These are phyloP conservation scores for Suillus americanus DNA, from an alignment of 768 basidiomycete genomes.

Conservation along the genomic window DNA sequence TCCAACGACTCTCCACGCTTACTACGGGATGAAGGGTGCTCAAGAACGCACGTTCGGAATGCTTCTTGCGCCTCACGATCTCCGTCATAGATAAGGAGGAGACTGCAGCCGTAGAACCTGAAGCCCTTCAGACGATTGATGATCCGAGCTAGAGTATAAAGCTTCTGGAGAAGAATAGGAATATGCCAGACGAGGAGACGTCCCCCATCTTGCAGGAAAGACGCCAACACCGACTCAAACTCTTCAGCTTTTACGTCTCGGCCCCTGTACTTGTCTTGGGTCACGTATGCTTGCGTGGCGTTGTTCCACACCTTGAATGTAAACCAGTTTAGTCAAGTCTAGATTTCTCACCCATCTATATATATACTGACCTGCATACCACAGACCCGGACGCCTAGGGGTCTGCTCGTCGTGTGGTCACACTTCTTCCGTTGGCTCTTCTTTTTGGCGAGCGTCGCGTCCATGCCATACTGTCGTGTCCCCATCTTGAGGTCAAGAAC, in stretches of 20 bases:
- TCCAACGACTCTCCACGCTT: slow-evolving; percentile 81
- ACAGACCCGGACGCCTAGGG: slow-evolving; percentile 89
- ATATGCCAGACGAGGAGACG: slow-evolving; percentile 88
- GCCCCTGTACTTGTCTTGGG: slow-evolving; percentile 96
- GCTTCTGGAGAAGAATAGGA: slow-evolving; percentile 84
- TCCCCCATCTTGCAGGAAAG: slow-evolving; percentile 85
- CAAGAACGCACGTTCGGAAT: slow-evolving; percentile 58
- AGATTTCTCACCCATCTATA: background rate
- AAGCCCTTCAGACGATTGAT: slow-evolving; percentile 89
- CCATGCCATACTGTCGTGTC: slow-evolving; percentile 97
- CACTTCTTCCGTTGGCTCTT: slow-evolving; percentile 99
- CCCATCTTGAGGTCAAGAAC: slow-evolving; percentile 99
- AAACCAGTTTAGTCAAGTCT: slow-evolving; percentile 11
- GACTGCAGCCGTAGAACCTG: slow-evolving; percentile 96
- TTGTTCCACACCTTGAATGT: slow-evolving; percentile 85
- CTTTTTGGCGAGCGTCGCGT: slow-evolving; percentile 90
- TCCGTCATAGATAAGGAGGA: slow-evolving; percentile 97
- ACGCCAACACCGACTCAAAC: slow-evolving; percentile 77
- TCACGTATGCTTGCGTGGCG: slow-evolving; percentile 76
- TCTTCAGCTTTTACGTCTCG: slow-evolving; percentile 85
- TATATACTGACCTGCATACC: slow-evolving; percentile 89
- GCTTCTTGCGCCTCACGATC: slow-evolving; percentile 84
- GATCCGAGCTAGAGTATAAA: slow-evolving; percentile 92
- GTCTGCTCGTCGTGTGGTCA: slow-evolving; percentile 90
- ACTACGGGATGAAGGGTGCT: slow-evolving; percentile 63